Percentiles rank a stretch among this genome's conserved stretches.
Conservation (phyloP, 768 basidiomycete genomes). For the Leccinum uliginosum region DNA sequence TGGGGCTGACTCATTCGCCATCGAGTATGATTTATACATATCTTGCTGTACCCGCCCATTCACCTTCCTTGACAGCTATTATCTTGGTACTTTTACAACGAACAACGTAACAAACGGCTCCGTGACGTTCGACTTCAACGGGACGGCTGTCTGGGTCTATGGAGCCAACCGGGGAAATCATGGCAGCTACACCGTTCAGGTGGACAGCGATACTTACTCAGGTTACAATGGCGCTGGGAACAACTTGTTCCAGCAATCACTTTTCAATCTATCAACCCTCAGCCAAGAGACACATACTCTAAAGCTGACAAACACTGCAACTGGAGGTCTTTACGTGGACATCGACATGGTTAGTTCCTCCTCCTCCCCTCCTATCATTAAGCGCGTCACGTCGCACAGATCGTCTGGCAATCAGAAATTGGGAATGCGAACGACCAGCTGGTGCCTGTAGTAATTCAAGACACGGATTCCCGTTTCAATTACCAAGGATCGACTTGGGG, state of each 20-base stretch:
- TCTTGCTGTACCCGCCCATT: not conserved
- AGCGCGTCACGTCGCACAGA: constrained; percentile 9
- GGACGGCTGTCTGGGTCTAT: constrained; percentile 45
- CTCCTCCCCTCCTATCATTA: not conserved
- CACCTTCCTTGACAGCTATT: constrained; percentile 29
- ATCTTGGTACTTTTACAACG: constrained; percentile 36
- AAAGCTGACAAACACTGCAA: constrained; percentile 29
- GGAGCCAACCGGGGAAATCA: constrained; percentile 48
- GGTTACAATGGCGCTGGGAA: constrained; percentile 27
- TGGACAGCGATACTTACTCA: constrained; percentile 35
- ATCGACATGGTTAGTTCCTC: constrained; percentile 38
- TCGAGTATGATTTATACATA: constrained; percentile 6
- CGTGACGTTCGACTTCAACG: constrained; percentile 44
- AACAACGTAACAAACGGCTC: constrained; percentile 33
- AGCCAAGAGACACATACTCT: constrained; percentile 35
- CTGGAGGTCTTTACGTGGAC: constrained; percentile 36
- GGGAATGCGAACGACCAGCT: constrained; percentile 14
- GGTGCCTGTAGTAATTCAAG: constrained; percentile 24
- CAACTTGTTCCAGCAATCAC: constrained; percentile 35
- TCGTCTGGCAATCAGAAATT: constrained; percentile 29
- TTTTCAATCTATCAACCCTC: constrained; percentile 37
- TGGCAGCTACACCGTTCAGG: constrained; percentile 39
- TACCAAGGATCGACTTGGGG: constrained; percentile 38
- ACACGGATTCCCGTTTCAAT: constrained; percentile 37
- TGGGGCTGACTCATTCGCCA: constrained; percentile 5